A percentile compares a stretch with the other conserved stretches of the same genome.
Conservation (phyloP, 768 basidiomycete species). For the Tubosaeta brunneosetosa region DNA sequence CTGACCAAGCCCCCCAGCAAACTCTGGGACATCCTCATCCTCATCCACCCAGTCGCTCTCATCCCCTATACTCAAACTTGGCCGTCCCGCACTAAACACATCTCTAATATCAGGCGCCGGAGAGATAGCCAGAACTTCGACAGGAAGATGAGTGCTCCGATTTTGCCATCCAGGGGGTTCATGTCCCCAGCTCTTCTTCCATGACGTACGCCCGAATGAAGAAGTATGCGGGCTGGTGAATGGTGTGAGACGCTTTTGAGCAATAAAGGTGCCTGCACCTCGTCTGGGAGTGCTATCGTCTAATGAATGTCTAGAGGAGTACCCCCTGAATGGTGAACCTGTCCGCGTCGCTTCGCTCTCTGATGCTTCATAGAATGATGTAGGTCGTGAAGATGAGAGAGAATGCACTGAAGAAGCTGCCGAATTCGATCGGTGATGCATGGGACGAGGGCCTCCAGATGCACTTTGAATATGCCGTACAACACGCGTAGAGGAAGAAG, state of each 20-base stretch:
- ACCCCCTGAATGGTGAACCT: slow-evolving; percentile 57
- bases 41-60: slow-evolving; percentile 89
- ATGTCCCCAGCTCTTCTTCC: slow-evolving; percentile 87
- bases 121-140: slow-evolving; percentile 74
- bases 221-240: slow-evolving; percentile 55
- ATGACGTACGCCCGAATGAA: slow-evolving; percentile 63
- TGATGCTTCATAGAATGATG: slow-evolving; percentile 72
- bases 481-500: slow-evolving; percentile 79
- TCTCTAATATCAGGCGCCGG: slow-evolving; percentile 57
- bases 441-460: slow-evolving; percentile 33
- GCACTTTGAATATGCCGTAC: slow-evolving; percentile 57
- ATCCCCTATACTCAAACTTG: slow-evolving; percentile 57
- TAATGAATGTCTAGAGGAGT: slow-evolving; percentile 41
- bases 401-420: slow-evolving; percentile 76
- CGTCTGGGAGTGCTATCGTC: slow-evolving; percentile 44
- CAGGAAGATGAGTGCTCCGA: slow-evolving; percentile 57
- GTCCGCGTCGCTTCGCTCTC: slow-evolving; percentile 64
- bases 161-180: slow-evolving; percentile 85
- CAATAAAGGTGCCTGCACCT: slow-evolving; percentile 61
- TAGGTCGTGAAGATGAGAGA: slow-evolving; percentile 67
- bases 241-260: slow-evolving; percentile 75
- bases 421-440: slow-evolving; percentile 72
- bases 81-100: slow-evolving; percentile 65
- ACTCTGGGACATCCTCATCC: slow-evolving; percentile 68
- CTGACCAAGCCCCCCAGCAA: slow-evolving; percentile 78